A percentile compares a stretch with the other conserved stretches of the same genome.
phyloP scores from a whole-genome alignment of 768 basidiomycete genomes.

The Zangia roseola region DNA sequence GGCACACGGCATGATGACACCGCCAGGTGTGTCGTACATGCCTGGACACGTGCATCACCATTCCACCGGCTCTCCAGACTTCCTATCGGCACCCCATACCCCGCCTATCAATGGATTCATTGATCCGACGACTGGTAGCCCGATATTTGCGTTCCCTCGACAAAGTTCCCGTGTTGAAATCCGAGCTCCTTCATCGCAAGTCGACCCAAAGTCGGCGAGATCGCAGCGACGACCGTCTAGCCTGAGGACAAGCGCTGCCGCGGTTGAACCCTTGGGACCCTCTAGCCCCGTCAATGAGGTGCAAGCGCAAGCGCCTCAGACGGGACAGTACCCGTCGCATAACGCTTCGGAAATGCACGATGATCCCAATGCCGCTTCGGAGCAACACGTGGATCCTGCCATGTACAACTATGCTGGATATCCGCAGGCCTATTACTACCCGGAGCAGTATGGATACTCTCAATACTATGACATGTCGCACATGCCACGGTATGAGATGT shows the following conservation, averaged over 20 bases:
- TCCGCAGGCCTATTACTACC: conserved; percentile 64
- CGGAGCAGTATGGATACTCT: conserved; percentile 64
- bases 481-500: conserved; percentile 65
- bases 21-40: conserved; percentile 50
- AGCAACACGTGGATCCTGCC: conserved; percentile 32
- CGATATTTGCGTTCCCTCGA: conserved; percentile 75
- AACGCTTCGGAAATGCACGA: conserved; percentile 11
- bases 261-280: conserved; percentile 47
- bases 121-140: conserved; percentile 61
- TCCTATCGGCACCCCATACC: conserved; percentile 55
- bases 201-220: conserved; percentile 24
- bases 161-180: conserved; percentile 74
- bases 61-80: conserved; percentile 61
- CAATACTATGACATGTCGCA: conserved; percentile 70
- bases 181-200: conserved; percentile 50
- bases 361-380: conserved; percentile 15
- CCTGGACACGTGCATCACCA: conserved; percentile 64
- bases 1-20: conserved; percentile 52
- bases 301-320: conserved; percentile 3
- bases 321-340: conserved; percentile 17
- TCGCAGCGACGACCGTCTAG: conserved; percentile 34
- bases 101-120: conserved; percentile 63
- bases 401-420: conserved; percentile 62
- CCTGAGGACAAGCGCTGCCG: conserved; percentile 50
- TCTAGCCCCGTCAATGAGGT: conserved; percentile 24